Conservation (phyloP, 2,329 filamentous ascomycete species). For the Aspergillus sp. region DNA sequence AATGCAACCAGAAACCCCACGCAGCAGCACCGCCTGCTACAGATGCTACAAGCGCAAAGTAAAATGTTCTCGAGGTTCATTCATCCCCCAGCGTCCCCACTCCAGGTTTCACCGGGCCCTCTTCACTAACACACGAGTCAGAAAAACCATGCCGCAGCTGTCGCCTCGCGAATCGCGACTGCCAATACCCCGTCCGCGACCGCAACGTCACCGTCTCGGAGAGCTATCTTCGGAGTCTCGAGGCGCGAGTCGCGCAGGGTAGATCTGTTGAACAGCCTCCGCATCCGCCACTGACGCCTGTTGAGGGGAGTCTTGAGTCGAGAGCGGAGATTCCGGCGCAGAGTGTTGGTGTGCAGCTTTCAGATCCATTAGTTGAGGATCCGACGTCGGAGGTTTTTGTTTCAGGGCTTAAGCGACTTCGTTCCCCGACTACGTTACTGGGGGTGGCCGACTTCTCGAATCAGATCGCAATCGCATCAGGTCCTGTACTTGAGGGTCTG, state of each 20-base stretch:
- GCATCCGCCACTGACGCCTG: not conserved
- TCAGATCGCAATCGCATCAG: not conserved
- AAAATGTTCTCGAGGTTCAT: slow-evolving; percentile 8
- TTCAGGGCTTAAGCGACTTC: not conserved
- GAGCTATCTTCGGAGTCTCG: not conserved
- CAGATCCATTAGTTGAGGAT: not conserved
- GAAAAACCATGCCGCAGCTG: slow-evolving; percentile 3
- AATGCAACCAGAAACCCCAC: not conserved
- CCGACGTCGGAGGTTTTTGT: slow-evolving; percentile 3
- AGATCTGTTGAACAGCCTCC: not conserved
- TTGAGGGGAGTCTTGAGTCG: not conserved
- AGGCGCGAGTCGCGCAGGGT: not conserved
- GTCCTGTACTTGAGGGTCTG: not conserved
- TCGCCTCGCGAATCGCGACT: not conserved
- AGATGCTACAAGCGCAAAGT: slow-evolving; percentile 11
- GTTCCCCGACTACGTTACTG: not conserved
- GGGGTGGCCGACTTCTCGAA: not conserved
- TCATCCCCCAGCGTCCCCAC: not conserved
- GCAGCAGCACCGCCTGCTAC: slow-evolving; percentile 3
- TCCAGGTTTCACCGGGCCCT: not conserved
- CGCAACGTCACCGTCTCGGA: not conserved
- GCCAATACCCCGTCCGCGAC: not conserved
- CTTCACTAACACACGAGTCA: not conserved
- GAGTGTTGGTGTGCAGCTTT: not conserved
- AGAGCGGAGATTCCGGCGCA: not conserved